These are phyloP conservation scores for Sugiyamaella marilandica DNA, from an alignment of 805 yeast genomes.

Conservation along the genomic window DNA sequence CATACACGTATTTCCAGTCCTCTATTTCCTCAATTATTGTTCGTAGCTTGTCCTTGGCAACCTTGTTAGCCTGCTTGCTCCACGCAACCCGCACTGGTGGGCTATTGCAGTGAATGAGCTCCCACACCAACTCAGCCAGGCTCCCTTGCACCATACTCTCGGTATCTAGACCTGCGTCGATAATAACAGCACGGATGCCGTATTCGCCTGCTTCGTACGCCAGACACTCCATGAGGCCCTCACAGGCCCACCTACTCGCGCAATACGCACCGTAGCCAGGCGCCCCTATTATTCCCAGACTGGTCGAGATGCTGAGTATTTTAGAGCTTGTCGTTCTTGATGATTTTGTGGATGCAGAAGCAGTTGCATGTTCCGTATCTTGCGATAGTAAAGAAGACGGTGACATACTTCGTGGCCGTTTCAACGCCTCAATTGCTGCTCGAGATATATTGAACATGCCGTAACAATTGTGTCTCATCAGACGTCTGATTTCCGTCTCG, in stretches of 20 bases:
- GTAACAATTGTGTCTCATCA: conserved; percentile 26
- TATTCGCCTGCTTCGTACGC: conserved; percentile 25
- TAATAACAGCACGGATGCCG: conserved; percentile 15
- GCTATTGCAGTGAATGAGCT: conserved; percentile 24
- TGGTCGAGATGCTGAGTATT: conserved; percentile 15
- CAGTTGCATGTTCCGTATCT: background rate
- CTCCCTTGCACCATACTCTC: conserved; percentile 13
- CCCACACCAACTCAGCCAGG: conserved; percentile 25
- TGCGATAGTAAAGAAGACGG: too few species aligned
- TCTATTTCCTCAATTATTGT: conserved; percentile 33
- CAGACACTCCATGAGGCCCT: conserved; percentile 31
- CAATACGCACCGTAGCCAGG: conserved; percentile 30
- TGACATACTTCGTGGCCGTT: background rate
- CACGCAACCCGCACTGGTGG: conserved; percentile 29
- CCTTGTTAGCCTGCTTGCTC: conserved; percentile 27
- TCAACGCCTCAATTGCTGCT: conserved; percentile 11
- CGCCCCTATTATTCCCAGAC: conserved; percentile 28
- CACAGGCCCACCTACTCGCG: conserved; percentile 31
- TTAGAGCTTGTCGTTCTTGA: background rate
- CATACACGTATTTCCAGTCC: conserved; percentile 34
- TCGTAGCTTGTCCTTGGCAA: conserved; percentile 29
- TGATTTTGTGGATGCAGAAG: background rate
- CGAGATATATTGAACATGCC: conserved; percentile 27
- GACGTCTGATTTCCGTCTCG: conserved; percentile 24
- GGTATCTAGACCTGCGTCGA: conserved; percentile 20